Conservation (phyloP, 2,329 filamentous ascomycete species). For the Fusarium heterosporum region DNA sequence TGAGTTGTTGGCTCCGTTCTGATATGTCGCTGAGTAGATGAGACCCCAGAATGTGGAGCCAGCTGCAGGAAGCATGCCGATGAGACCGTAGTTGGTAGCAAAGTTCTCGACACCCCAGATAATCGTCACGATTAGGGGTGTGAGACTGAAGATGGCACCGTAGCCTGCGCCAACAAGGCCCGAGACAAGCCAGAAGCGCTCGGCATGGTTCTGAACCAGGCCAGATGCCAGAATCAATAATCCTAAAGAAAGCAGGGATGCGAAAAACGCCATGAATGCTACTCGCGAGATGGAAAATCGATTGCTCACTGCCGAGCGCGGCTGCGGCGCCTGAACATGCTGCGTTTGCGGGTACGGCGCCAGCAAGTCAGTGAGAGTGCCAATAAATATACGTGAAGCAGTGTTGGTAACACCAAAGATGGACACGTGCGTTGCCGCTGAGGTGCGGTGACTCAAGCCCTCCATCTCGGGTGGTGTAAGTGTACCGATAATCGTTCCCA, state of each 20-base stretch:
- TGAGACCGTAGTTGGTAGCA: conserved; percentile 96
- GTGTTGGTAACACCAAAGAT: conserved; percentile 93
- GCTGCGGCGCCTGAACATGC: conserved; percentile 61
- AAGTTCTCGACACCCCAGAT: conserved; percentile 99
- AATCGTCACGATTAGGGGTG: conserved; percentile 92
- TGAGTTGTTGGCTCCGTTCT: conserved; percentile 68
- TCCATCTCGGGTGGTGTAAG: conserved; percentile 71
- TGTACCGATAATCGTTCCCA: conserved; percentile 92
- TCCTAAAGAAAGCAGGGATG: conserved; percentile 78
- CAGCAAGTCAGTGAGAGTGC: conserved; percentile 87
- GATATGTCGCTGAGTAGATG: conserved; percentile 86
- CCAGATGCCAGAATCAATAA: conserved; percentile 84
- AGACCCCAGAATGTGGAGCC: conserved; percentile 92
- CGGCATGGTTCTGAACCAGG: conserved; percentile 76
- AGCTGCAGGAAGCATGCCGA: conserved; percentile 89
- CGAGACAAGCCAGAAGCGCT: conserved; percentile 88
- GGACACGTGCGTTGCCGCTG: conserved; percentile 88
- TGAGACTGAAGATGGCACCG: conserved; percentile 88
- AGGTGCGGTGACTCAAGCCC: conserved; percentile 60
- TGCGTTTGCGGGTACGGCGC: conserved; percentile 75
- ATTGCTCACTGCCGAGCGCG: conserved; percentile 47
- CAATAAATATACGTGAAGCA: conserved; percentile 87
- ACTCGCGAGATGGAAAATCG: conserved; percentile 79
- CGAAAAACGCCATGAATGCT: conserved; percentile 80
- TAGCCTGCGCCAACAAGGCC: conserved; percentile 90